Conservation (phyloP, 305 asterid species). For the Fraxinus floribunda region DNA sequence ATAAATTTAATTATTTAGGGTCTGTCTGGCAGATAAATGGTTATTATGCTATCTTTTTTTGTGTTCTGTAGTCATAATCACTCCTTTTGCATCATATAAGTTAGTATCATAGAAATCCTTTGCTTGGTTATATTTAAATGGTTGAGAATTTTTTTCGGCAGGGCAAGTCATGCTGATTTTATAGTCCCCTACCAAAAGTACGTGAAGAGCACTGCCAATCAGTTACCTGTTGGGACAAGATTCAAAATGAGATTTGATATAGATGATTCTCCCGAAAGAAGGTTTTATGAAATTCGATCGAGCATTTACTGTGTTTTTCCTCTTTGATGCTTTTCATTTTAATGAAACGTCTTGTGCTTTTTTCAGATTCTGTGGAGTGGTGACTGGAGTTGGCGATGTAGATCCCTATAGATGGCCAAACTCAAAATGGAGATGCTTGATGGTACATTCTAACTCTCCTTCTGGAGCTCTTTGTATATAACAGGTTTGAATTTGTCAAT, state of each 20-base stretch:
- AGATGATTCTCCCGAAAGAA: conserved; percentile 96
- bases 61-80: background rate
- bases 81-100: background rate
- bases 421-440: conserved; percentile 96
- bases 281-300: conserved; percentile 30
- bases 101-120: background rate
- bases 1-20: background rate
- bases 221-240: conserved; percentile 68
- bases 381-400: conserved; percentile 73
- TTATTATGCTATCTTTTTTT: background rate
- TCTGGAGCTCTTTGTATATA: background rate
- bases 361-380: conserved; percentile 85
- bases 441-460: conserved; percentile 43
- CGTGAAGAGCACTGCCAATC: conserved; percentile 52
- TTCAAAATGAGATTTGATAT: conserved; percentile 79
- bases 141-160: conserved; percentile 23
- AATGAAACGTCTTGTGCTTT: conserved; percentile 21
- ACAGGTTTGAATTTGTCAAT: background rate
- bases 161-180: conserved; percentile 81
- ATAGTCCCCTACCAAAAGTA: conserved; percentile 72
- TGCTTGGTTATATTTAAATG: conserved; percentile 5
- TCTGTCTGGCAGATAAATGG: background rate
- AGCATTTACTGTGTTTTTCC: background rate
- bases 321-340: conserved; percentile 12
- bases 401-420: conserved; percentile 85